These are phyloP conservation scores for Tylopilus plumbeoviolaceoides DNA, from an alignment of 768 basidiomycete genomes.

Conservation along the genomic window DNA sequence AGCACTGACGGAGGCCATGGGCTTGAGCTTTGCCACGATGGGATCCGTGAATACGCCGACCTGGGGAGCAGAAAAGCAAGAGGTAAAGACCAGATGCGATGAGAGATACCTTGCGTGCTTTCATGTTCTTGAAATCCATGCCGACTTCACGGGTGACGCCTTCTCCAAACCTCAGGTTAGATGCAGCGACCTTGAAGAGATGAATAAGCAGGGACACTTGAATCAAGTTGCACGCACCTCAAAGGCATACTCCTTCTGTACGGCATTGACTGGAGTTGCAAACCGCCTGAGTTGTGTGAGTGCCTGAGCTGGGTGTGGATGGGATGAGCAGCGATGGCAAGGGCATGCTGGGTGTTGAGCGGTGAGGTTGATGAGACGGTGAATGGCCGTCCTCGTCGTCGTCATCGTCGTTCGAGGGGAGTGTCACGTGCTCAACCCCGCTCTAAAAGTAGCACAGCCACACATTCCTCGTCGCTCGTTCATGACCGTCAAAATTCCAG, in stretches of 20 bases:
- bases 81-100: neutral
- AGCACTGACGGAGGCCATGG: slow-evolving; percentile 71
- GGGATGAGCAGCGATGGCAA: slow-evolving; percentile 64
- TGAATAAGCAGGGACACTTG: neutral
- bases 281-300: slow-evolving; percentile 64
- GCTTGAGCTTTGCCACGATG: slow-evolving; percentile 72
- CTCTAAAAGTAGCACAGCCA: slow-evolving; percentile 15
- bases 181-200: slow-evolving; percentile 67
- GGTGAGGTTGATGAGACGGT: slow-evolving; percentile 66
- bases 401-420: slow-evolving; percentile 28
- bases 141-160: slow-evolving; percentile 89
- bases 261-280: slow-evolving; percentile 68
- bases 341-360: slow-evolving; percentile 74
- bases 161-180: slow-evolving; percentile 85
- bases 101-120: slow-evolving; percentile 65
- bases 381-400: slow-evolving; percentile 58
- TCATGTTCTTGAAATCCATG: slow-evolving; percentile 93
- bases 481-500: slow-evolving; percentile 39
- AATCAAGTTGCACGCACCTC: slow-evolving; percentile 64
- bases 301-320: slow-evolving; percentile 35
- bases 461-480: slow-evolving; percentile 2
- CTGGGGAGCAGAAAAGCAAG: slow-evolving; percentile 35
- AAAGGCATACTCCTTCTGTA: slow-evolving; percentile 89
- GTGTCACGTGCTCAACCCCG: slow-evolving; percentile 5
- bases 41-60: slow-evolving; percentile 94